phyloP scores from a whole-genome alignment of 192 early-diverging fungal genomes.

The Phycomyces blakesleeanus region DNA sequence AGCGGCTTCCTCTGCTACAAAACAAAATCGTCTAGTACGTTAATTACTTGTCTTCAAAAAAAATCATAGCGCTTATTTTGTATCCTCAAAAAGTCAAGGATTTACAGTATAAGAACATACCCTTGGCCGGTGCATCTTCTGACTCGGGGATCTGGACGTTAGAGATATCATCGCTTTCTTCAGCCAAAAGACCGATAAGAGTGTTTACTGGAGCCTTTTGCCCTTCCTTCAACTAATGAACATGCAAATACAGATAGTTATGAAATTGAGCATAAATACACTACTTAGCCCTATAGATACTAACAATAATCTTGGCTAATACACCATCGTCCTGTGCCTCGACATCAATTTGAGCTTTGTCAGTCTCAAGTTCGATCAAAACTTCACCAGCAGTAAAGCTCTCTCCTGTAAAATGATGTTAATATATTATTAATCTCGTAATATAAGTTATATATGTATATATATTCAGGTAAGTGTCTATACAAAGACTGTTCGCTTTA shows the following conservation, averaged over 20 bases:
- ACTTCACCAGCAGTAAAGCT: conserved; percentile 86
- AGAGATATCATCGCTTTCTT: conserved; percentile 82
- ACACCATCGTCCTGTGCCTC: conserved; percentile 96
- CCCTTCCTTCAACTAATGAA: conserved; percentile 45
- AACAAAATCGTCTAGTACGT: not conserved
- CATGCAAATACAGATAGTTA: not conserved
- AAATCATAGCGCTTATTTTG: no score
- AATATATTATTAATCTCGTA: not conserved
- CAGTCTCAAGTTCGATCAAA: conserved; percentile 93
- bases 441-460: no score
- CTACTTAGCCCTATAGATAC: not conserved
- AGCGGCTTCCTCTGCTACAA: conserved; percentile 14
- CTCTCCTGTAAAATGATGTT: conserved; percentile 57
- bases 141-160: conserved; percentile 65
- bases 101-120: no score
- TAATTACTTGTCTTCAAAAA: conserved; percentile 20
- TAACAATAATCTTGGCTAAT: conserved; percentile 86
- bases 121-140: conserved; percentile 2
- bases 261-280: conserved; percentile 8
- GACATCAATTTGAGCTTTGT: conserved; percentile 99
- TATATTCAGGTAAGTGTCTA: no score
- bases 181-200: conserved; percentile 80
- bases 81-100: no score
- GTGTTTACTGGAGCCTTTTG: conserved; percentile 76
- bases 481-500: not conserved